phyloP scores from a whole-genome alignment of 2,329 filamentous ascomycete genomes.

The Geosmithia flava region DNA sequence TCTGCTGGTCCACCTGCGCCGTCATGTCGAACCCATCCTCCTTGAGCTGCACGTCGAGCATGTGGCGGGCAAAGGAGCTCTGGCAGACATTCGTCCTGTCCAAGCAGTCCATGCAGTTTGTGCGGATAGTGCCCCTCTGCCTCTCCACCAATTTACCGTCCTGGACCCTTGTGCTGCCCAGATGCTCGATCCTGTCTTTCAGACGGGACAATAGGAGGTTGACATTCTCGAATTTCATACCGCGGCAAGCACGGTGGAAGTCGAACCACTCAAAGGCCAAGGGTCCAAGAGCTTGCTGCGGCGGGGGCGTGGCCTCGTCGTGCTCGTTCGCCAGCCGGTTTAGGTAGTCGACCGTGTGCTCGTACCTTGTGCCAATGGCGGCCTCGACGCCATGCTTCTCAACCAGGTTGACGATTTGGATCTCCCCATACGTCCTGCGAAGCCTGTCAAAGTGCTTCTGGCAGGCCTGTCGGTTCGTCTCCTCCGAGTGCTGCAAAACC shows the following conservation, averaged over 20 bases:
- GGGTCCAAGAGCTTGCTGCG: neutral
- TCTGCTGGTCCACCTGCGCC: conserved; percentile 63
- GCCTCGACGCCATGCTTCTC: conserved; percentile 80
- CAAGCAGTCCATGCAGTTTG: conserved; percentile 97
- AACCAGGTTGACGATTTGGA: conserved; percentile 75
- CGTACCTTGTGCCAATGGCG: conserved; percentile 66
- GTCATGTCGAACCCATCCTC: conserved; percentile 66
- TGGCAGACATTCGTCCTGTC: conserved; percentile 95
- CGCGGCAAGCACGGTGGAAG: conserved; percentile 82
- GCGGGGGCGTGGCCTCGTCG: neutral
- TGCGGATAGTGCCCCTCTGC: conserved; percentile 73
- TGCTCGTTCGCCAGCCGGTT: conserved; percentile 43
- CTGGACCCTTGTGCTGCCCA: conserved; percentile 56
- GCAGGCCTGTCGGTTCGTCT: conserved; percentile 69
- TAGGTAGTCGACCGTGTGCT: conserved; percentile 51
- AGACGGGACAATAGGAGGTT: conserved; percentile 63
- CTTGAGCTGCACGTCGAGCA: conserved; percentile 68
- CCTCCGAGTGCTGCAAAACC: conserved; percentile 65
- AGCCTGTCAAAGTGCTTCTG: conserved; percentile 67
- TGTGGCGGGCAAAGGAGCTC: conserved; percentile 75
- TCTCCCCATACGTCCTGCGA: conserved; percentile 54
- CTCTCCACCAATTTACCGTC: conserved; percentile 26
- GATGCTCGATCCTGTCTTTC: conserved; percentile 51
- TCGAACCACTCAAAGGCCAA: conserved; percentile 87
- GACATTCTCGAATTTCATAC: conserved; percentile 98